These are phyloP conservation scores for Cryptosporidium sp. DNA, from an alignment of 169 alveolate species.

Conservation along the genomic window DNA sequence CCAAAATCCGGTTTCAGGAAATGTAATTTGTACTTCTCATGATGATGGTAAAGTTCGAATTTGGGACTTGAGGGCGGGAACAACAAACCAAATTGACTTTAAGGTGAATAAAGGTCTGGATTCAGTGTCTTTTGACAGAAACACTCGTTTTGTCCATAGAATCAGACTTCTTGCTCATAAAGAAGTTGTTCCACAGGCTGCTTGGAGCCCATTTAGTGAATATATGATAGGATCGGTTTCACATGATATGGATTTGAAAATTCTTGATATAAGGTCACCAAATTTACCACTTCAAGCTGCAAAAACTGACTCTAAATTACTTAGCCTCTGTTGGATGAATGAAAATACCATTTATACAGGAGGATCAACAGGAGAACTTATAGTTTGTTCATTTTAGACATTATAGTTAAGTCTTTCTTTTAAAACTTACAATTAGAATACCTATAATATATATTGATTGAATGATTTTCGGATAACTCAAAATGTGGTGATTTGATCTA, in stretches of 20 bases:
- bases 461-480: neutral
- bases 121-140: constrained; percentile 5
- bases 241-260: constrained; percentile 48
- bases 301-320: constrained; percentile 37
- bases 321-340: constrained; percentile 59
- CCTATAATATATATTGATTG: neutral
- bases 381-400: constrained; percentile 41
- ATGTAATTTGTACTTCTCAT: constrained; percentile 69
- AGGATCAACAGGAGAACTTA: constrained; percentile 64
- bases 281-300: constrained; percentile 70
- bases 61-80: constrained; percentile 70
- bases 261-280: constrained; percentile 67
- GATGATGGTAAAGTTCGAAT: constrained; percentile 72
- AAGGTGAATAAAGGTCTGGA: neutral
- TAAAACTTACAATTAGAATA: neutral
- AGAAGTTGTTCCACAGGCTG: constrained; percentile 29
- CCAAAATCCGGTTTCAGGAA: constrained; percentile 8
- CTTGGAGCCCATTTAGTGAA: constrained; percentile 60
- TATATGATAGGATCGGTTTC: constrained; percentile 67
- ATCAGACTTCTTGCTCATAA: constrained; percentile 57
- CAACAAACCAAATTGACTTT: constrained; percentile 33
- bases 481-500: neutral
- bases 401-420: neutral
- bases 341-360: constrained; percentile 48
- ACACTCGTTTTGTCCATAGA: constrained; percentile 63